Evolutionary conservation across 805 yeast genomes (phyloP).

Genomic region (Ogataea paraovalis): DNA sequence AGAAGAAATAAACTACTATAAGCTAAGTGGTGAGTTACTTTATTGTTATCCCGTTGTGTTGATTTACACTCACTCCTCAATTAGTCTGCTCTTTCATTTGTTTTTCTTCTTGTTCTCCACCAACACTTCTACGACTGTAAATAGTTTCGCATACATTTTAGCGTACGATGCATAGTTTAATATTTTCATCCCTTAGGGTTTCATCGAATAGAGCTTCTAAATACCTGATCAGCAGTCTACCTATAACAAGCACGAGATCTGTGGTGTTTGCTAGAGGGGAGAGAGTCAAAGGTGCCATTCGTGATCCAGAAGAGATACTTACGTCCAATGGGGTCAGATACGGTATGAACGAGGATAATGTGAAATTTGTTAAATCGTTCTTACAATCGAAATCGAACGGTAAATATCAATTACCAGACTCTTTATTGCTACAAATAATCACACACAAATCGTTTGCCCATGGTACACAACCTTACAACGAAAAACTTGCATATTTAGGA

Average conservation of each 20-base stretch:
- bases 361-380: conserved; percentile 45
- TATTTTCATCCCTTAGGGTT: conserved; percentile 3
- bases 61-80: no score
- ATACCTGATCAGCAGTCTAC: not conserved
- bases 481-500: conserved; percentile 74
- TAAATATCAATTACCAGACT: conserved; percentile 54
- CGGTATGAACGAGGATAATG: conserved; percentile 46
- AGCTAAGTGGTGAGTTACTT: no score
- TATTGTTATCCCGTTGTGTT: no score
- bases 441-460: conserved; percentile 95
- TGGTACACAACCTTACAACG: conserved; percentile 86
- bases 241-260: conserved; percentile 14
- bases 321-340: conserved; percentile 51
- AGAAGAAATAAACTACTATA: no score
- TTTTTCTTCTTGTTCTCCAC: not conserved
- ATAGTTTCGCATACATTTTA: not conserved
- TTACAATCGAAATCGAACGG: conserved; percentile 31
- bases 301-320: conserved; percentile 61
- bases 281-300: conserved; percentile 66
- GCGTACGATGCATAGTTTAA: conserved; percentile 7
- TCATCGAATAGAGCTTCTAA: not conserved
- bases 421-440: conserved; percentile 69
- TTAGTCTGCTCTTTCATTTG: not conserved
- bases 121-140: not conserved
- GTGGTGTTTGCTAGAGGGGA: conserved; percentile 44